phyloP scores from a whole-genome alignment of 108 stramenopile genomes.

The Bacterosira constricta region DNA sequence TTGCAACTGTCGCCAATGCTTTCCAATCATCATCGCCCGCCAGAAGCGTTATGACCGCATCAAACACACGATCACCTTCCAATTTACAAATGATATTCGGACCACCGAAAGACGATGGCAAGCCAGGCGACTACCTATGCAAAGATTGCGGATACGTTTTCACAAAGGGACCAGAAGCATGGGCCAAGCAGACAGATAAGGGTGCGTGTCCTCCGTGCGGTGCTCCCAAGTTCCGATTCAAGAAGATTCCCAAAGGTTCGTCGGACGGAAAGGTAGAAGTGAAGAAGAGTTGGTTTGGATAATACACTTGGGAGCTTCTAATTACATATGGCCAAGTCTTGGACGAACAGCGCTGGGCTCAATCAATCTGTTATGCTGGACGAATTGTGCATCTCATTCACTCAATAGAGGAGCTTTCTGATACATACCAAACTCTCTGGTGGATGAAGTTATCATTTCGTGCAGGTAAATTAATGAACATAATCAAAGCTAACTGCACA shows the following conservation, averaged over 20 bases:
- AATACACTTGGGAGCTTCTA: too few relatives aligned
- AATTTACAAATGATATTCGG: conserved; percentile 55
- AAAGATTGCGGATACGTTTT: conserved; percentile 86
- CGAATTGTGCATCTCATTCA: too few relatives aligned
- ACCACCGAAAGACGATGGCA: conserved; percentile 79
- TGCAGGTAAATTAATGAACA: too few relatives aligned
- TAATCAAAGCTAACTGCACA: too few relatives aligned
- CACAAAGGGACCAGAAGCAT: conserved; percentile 86
- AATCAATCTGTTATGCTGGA: too few relatives aligned
- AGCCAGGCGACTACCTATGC: conserved; percentile 82
- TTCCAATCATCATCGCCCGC: neutral
- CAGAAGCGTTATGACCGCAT: too few relatives aligned
- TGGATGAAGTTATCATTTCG: too few relatives aligned
- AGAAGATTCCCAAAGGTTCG: conserved; percentile 87
- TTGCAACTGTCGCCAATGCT: conserved; percentile 10
- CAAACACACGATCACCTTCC: conserved; percentile 8
- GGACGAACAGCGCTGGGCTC: too few relatives aligned
- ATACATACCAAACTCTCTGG: too few relatives aligned
- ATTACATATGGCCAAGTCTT: too few relatives aligned
- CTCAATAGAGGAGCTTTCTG: too few relatives aligned
- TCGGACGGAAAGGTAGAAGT: conserved; percentile 67
- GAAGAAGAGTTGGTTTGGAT: conserved; percentile 73
- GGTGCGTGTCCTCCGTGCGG: conserved; percentile 83
- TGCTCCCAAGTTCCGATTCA: conserved; percentile 77
- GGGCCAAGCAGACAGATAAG: conserved; percentile 68